Evolutionary conservation across 805 yeast genomes (phyloP).

Genomic region (Trichomonascus vanleenenianus): DNA sequence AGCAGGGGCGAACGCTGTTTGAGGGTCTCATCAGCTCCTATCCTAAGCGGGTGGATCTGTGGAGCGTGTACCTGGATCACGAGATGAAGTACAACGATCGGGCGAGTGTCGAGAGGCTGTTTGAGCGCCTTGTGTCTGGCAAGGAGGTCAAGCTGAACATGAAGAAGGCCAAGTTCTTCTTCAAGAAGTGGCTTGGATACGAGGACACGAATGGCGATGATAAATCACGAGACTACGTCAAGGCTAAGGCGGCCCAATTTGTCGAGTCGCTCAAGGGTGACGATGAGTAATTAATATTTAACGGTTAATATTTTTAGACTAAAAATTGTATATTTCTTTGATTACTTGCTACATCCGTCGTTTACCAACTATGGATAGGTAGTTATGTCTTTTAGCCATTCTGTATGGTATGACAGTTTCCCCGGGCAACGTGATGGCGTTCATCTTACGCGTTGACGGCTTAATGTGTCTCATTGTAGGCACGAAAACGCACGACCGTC

Average conservation of each 20-base stretch:
- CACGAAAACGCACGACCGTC: background rate
- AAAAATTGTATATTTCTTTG: background rate
- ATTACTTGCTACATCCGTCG: background rate
- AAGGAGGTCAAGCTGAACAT: slow-evolving; percentile 52
- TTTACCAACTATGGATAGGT: background rate
- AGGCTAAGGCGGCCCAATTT: slow-evolving; percentile 82
- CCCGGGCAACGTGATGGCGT: too few species aligned
- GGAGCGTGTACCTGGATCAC: slow-evolving; percentile 94
- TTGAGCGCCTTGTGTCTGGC: slow-evolving; percentile 61
- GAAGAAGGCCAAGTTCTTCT: slow-evolving; percentile 92
- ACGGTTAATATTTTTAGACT: background rate
- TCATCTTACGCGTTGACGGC: too few species aligned
- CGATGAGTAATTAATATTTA: background rate
- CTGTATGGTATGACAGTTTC: background rate
- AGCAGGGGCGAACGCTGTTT: slow-evolving; percentile 88
- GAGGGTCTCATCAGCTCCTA: slow-evolving; percentile 88
- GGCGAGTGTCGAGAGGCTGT: slow-evolving; percentile 41
- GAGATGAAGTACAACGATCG: slow-evolving; percentile 67
- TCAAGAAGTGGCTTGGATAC: slow-evolving; percentile 80
- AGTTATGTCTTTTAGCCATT: background rate
- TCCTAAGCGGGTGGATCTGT: slow-evolving; percentile 84
- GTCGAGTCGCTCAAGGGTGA: slow-evolving; percentile 28
- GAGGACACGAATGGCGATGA: slow-evolving; percentile 66
- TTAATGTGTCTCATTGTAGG: too few species aligned
- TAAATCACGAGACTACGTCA: slow-evolving; percentile 72